phyloP scores from a whole-genome alignment of 2,329 filamentous ascomycete genomes.

The Fusarium burgessii region DNA sequence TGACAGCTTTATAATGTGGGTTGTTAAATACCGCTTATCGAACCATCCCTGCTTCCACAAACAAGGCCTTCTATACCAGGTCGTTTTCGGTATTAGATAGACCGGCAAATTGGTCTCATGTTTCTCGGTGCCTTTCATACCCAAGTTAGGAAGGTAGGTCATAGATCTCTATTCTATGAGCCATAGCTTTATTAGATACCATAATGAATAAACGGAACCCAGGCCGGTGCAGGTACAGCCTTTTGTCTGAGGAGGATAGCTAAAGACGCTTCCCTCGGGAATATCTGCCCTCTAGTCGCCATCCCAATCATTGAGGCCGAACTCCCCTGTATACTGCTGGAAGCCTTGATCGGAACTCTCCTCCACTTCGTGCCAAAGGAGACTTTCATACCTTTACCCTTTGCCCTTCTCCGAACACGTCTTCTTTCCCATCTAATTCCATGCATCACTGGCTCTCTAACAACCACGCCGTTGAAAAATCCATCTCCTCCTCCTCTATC shows the following conservation, averaged over 20 bases:
- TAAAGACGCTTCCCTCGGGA: neutral
- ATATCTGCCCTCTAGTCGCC: neutral
- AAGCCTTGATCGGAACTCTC: neutral
- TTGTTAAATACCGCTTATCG: slow-evolving; percentile 33
- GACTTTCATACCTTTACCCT: neutral
- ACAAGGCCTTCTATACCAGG: slow-evolving; percentile 58
- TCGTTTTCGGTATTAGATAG: slow-evolving; percentile 44
- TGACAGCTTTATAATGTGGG: neutral
- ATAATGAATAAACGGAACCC: neutral
- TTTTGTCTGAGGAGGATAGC: neutral
- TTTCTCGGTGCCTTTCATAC: fast-evolving
- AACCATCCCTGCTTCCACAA: slow-evolving; percentile 53
- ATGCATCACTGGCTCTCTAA: neutral
- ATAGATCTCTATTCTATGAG: fast-evolving
- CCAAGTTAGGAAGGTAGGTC: fast-evolving
- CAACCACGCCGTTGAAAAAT: fast-evolving
- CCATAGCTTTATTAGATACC: neutral
- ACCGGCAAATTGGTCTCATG: fast-evolving
- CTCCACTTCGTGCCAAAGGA: neutral
- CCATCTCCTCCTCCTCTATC: fast-evolving
- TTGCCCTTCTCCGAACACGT: neutral
- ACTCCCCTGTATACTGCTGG: fast-evolving
- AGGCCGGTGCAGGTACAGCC: neutral
- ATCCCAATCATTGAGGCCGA: fast-evolving
- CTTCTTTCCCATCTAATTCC: neutral